These are phyloP conservation scores for Phytomonas sp. DNA, from an alignment of 208 protist species.

Conservation along the genomic window DNA sequence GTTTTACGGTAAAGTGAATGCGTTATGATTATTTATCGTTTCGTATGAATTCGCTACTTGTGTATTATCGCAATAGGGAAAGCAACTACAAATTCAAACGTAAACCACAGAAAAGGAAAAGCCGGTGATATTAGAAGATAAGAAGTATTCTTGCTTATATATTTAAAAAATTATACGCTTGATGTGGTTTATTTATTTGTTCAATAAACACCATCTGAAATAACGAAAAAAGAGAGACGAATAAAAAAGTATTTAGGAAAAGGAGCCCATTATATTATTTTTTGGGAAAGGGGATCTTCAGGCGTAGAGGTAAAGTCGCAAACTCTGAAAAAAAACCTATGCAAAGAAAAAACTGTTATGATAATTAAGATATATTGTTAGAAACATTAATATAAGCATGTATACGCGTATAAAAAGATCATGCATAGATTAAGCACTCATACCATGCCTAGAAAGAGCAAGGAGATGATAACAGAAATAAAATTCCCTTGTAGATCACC, in stretches of 20 bases:
- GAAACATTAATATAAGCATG: neutral
- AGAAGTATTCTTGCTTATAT: neutral
- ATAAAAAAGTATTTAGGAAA: neutral
- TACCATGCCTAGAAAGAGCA: neutral
- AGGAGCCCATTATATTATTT: neutral
- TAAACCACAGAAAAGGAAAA: neutral
- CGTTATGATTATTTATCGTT: neutral
- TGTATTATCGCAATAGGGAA: neutral
- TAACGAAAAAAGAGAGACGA: neutral
- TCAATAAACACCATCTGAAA: neutral
- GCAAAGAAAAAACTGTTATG: neutral
- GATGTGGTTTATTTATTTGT: neutral
- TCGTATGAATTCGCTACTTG: neutral
- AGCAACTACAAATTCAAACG: neutral
- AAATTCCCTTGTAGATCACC: neutral
- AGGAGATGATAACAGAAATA: neutral
- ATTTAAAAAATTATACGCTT: neutral
- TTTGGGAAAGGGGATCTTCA: neutral
- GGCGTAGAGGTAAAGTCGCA: neutral
- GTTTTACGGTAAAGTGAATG: neutral
- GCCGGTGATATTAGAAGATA: neutral
- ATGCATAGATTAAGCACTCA: neutral
- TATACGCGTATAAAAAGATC: neutral
- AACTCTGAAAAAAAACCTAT: neutral
- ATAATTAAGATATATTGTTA: neutral